Base-by-base conservation (phyloP, 148 eudicot genomes). In the Chenopodium berlandieri region DNA sequence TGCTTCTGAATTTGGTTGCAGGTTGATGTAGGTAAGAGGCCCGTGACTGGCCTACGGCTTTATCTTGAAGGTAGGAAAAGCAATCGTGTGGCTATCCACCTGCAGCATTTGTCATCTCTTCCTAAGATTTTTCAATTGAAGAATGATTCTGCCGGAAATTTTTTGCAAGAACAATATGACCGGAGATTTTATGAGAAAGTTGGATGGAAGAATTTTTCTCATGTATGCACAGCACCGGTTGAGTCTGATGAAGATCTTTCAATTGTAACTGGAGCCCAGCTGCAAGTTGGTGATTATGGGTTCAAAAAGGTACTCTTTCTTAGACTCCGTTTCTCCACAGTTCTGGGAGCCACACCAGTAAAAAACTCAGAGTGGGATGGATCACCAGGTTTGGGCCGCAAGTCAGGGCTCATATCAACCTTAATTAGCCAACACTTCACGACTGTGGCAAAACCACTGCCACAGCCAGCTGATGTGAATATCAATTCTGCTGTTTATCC, bases 1-100 rank as follows among this genome's bases (percentile, higher is more conserved):
- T 71, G 82, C 77, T 79, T 56, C 19, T 46, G 47, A 31, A 66
- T 78, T 44, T 79, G 46, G 63, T 32, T 22, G 34, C 90, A 96
- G 99, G 99, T 97, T 80, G 98, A 97, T 83, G 99, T 92, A 73
- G 99, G 99, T 34, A 92, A 89, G 86, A 89, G 99, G 87, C 98
- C 98, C 16, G 98, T 94, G 78, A 97, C 98, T 63, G 99, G 99
- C 62, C 87, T 97, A 63, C 87, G 99, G 69, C 89, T 97, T 56
- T 94, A 92, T 79, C 94, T 97, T 31, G 99, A 97, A 88, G 99
- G 99, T 30, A 91, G 88, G 83, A 89, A 94, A 87, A 89, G 97
- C 91, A 94, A 97, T 75, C 95, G 98, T 31, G 84, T 97, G 79
- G 99, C 99, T 23, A 88, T 97, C 70, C 99, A 97, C 87, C 75